Evolutionary conservation across 192 early-diverging fungal genomes (phyloP).

Genomic region (Linnemannia elongata): DNA sequence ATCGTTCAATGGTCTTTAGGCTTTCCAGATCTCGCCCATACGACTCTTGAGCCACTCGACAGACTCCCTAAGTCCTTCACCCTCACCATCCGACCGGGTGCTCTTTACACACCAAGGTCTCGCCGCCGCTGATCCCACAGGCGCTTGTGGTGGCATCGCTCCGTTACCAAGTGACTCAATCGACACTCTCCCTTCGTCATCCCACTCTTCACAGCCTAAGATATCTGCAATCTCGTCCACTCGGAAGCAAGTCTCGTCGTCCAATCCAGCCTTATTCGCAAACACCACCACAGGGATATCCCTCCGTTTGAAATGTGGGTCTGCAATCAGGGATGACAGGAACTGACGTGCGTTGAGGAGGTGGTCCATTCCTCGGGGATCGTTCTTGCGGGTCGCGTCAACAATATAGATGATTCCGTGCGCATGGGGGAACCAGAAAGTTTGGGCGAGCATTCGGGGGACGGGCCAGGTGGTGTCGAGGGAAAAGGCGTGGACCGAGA

Average conservation of each 20-base stretch:
- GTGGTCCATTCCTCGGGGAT: conserved; percentile 46
- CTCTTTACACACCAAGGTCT: conserved; percentile 55
- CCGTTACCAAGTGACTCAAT: not conserved
- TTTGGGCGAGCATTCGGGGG: conserved; percentile 34
- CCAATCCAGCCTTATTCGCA: conserved; percentile 51
- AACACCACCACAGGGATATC: conserved; percentile 51
- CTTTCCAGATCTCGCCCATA: conserved; percentile 55
- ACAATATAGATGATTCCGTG: conserved; percentile 55
- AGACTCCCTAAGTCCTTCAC: conserved; percentile 43
- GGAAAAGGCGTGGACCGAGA: conserved; percentile 48
- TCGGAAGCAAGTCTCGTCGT: conserved; percentile 43
- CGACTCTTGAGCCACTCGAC: conserved; percentile 56
- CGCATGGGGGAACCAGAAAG: conserved; percentile 50
- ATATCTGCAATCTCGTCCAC: conserved; percentile 57
- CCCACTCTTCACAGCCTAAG: conserved; percentile 53
- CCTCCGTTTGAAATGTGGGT: conserved; percentile 22
- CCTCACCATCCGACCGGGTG: conserved; percentile 45
- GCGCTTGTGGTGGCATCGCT: not conserved
- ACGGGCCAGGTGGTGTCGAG: conserved; percentile 53
- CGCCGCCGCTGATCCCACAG: not conserved
- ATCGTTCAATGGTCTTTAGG: not conserved
- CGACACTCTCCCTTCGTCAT: conserved; percentile 15
- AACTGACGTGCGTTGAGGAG: conserved; percentile 48
- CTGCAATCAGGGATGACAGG: conserved; percentile 31
- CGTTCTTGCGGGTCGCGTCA: conserved; percentile 54